Base-by-base conservation (phyloP, 1,284 basidiomycete genomes). In the Amylostereum chailletii region DNA sequence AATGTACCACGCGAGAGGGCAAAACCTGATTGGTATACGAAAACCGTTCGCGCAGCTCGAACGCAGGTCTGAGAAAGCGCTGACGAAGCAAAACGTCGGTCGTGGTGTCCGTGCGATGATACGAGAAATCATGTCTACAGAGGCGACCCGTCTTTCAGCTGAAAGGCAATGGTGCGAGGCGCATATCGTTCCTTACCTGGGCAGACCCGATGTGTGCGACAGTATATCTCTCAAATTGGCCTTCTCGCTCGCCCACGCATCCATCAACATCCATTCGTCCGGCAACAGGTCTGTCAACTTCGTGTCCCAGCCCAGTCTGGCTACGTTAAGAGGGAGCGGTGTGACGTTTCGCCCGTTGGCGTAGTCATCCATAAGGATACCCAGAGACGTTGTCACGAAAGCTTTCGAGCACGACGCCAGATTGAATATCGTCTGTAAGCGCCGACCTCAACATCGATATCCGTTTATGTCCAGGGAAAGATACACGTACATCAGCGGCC, bases 391-490 rank as follows among this genome's bases (percentile, higher is more conserved):
- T 55, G 64, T 61, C 0, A 70, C 63, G 56, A 75, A 74, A 0
- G 72, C 65, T 52, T 75, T 76, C 2, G 71, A 71, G 55, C 70
- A 72, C 11, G 72, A 74, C 1, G 63, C 73, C 38, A 76, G 65
- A 2, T 56, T 58, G 53, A 73, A 72, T 27, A 69, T 54, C 0
- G 70, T 65, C 72, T 74, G 19, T 19, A 19, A 19, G 19, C 19
- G 19, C 19, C 19, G 1, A 19, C 19, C 1, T 19, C 19, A 19
- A 19, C 19, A 19, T 19, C 19, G 19, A 19, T 19, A 19, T 19
- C 19, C 19, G 19, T 19, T 19, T 19, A 19, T 19, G 19, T 19
- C 19, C 19, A 1, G 19, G 19, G 19, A 19, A 19, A 39, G 40
- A n/a, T 45, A 55, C 47, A 49, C 61, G 30, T 51, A 68, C 67